Base-by-base conservation (phyloP, 192 early-diverging fungal genomes). In the Backusella sp. region DNA sequence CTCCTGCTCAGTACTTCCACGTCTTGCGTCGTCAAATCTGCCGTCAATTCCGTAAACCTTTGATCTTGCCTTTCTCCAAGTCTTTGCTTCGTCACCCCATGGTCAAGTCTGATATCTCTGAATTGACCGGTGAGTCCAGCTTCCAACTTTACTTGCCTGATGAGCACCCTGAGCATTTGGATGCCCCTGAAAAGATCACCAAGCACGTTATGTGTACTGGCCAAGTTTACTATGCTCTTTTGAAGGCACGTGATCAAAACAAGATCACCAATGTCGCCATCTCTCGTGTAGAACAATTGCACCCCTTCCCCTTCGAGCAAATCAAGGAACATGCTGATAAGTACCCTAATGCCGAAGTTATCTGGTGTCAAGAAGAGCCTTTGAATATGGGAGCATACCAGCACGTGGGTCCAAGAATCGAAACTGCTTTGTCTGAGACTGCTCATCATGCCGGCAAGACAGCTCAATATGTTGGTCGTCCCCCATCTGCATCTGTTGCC, bases 1-100 rank as follows among this genome's bases (percentile, higher is more conserved):
- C 97, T 17, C 97, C 97, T n/a, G 90, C 93, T 75, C 97, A 99
- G 84, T 98, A 96, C 89, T 99, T 96, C 92, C 97, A 99, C 78
- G 94, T 85, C 1, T 86, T 99, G 78, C 91, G 97, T 73, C 91
- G 97, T 73, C 97, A 99, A 87, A 93, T 99, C 73, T 92, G 94
- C 87, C 92, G 97, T 79, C 95, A 98, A 80, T 99, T 95, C 93
- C 90, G 97, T 78, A 99, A 99, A 86, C 97, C 97, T 46, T 85
- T 93, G 67, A 84, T 96, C 68, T 76, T 91, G 70, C 85, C 89
- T 76, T 88, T 85, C 74, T 94, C 97, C 73, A 99, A 99, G 87
- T 86, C 89, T 77, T 88, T 98, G 80, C 89, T 99, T 77, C 93
- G 97, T 80, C 96, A 97, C 86, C 97, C 96, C 66, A 82, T 96